These are phyloP conservation scores for Leccinum aurantiacum DNA, from an alignment of 768 basidiomycete genomes.

Conservation along the genomic window DNA sequence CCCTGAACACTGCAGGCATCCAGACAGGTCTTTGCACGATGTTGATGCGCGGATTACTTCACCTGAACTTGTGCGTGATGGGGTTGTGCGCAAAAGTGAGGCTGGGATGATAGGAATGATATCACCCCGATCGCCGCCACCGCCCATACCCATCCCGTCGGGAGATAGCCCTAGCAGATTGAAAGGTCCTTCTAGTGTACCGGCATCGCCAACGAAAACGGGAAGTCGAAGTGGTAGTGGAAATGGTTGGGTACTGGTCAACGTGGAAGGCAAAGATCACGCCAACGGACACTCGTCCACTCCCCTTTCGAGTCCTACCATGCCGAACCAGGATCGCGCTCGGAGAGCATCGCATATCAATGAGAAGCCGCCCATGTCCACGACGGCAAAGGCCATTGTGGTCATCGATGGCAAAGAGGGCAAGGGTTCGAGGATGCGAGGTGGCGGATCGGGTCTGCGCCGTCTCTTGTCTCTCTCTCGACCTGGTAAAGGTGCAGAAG, in stretches of 20 bases:
- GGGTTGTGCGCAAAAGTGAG: slow-evolving; percentile 58
- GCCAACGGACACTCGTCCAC: slow-evolving; percentile 23
- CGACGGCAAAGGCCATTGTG: slow-evolving; percentile 62
- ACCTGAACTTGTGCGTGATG: slow-evolving; percentile 50
- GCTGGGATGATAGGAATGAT: slow-evolving; percentile 58
- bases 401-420: slow-evolving; percentile 58
- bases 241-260: slow-evolving; percentile 67
- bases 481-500: slow-evolving; percentile 32
- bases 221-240: slow-evolving; percentile 39
- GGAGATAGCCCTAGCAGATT: slow-evolving; percentile 25
- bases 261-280: slow-evolving; percentile 49
- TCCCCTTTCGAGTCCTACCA: slow-evolving; percentile 27
- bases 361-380: slow-evolving; percentile 38
- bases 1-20: slow-evolving; percentile 27
- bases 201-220: slow-evolving; percentile 35
- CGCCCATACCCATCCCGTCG: slow-evolving; percentile 29
- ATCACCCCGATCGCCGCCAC: slow-evolving; percentile 29
- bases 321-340: slow-evolving; percentile 31
- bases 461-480: slow-evolving; percentile 35
- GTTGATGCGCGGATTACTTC: slow-evolving; percentile 51
- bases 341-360: slow-evolving; percentile 28
- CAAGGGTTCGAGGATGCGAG: slow-evolving; percentile 25
- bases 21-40: slow-evolving; percentile 45
- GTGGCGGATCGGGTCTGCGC: slow-evolving; percentile 32
- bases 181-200: slow-evolving; percentile 25